Evolutionary conservation across 176 grass and related monocot species (phyloP), one percentile per base, ranked within the genome.

Genomic region (Aegilops speltoides): DNA sequence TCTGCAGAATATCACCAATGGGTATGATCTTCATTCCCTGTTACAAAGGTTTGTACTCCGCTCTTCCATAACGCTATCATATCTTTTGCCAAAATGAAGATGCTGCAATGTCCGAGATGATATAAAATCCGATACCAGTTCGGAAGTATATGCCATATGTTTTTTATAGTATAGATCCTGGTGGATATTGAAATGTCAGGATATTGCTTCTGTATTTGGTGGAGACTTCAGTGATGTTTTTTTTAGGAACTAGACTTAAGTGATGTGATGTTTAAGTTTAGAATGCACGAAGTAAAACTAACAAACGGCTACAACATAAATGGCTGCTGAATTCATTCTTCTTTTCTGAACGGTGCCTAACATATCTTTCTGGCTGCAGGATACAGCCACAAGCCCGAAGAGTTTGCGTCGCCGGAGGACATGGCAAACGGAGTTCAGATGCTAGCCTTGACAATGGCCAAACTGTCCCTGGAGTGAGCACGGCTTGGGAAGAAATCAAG

Each of bases 21-120:
- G 93, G 93, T 73, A 98, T 98, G 96, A 90, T 98, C 71, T 98
- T 98, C 85, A 98, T 98, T 82, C 93, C 96, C 15, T 98, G 93
- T 81, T 98, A 98, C 82, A 98, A 98, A 96, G 97, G 97, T 98
- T 23, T 82, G 86, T 78, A 32, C 57, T 83, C 67, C 48, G 76
- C 61, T 69, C 20, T 43, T 82, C 66, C 69, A 81, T 59, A 65
- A 13, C 62, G 81, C 13, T 23, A 31, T 66, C 26, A 29, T 82
- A 17, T 45, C 25, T 40, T 43, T 33, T 31, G n/a, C 26, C 8
- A 26, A 70, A 31, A 0, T 52, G 22, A 28, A 68, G 34, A 68
- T 48, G 7, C 4, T 10, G 3, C 8, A 34, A 19, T 33, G 13
- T 34, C 64, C 0, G 2, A 84, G 59, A 46, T 48, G 56, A 13